Base-by-base conservation (phyloP, 2,329 filamentous ascomycete species). In the Botryotinia convoluta region DNA sequence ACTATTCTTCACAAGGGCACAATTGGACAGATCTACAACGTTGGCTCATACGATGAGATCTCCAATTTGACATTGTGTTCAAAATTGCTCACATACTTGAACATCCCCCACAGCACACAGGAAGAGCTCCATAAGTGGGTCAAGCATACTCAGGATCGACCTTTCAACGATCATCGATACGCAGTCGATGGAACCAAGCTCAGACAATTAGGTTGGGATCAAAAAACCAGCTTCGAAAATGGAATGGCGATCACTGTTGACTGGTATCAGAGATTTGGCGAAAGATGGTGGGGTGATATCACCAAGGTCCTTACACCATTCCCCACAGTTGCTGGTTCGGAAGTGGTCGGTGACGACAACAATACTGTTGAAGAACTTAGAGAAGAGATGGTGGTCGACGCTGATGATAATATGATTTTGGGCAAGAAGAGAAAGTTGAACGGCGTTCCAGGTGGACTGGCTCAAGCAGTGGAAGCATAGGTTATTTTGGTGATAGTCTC, bases 1-100 rank as follows among this genome's bases (percentile, higher is more conserved):
- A 94, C 92, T 0, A 94, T 96, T 78, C 86, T 96, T 37, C 93
- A 96, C 85, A 90, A 89, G 78, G 93, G 93, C 32, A 84, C 86
- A 68, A 85, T 92, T 48, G 92, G 92, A 1, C 91, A 94, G 79
- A 89, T 93, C 74, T 96, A 96, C 85, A 96, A 96, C 76, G 91
- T 96, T 16, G 91, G 91, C 62, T 95, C 93, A 0, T 87, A 88
- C 74, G 91, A 94, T 80, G 92, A 95, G 80, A 87, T 95, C 64
- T 92, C 91, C 76, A 95, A 95, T 80, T 84, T 92, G 29, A 86
- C 90, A 4, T 85, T 95, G 9, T 92, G 92, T 82, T 83, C 84
- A 74, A 88, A 87, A 81, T 84, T 95, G 29, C 85, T 95, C 39
- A 84, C 85, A 45, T 85, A 90, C 73, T 89, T 94, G 80, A 85